phyloP scores from a whole-genome alignment of 2,329 filamentous ascomycete genomes.

The Cryphonectria nitschkei region DNA sequence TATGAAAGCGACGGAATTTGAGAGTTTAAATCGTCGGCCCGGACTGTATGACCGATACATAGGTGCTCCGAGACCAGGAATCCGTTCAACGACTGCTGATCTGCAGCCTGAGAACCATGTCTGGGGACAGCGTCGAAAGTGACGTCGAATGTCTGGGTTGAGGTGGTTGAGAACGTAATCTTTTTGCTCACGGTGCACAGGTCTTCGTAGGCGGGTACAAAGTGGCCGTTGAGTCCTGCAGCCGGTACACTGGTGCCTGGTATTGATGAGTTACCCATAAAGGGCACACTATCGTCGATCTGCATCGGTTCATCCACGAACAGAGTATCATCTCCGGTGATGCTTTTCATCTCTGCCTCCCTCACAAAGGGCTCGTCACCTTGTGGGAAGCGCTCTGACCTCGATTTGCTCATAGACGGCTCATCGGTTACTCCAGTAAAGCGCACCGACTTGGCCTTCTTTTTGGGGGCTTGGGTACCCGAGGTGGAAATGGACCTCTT shows the following conservation, averaged over 20 bases:
- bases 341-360: slow-evolving; percentile 10
- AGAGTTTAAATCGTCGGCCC: slow-evolving; percentile 33
- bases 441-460: slow-evolving; percentile 44
- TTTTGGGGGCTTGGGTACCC: slow-evolving; percentile 29
- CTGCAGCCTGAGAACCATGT: slow-evolving; percentile 16
- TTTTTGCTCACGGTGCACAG: slow-evolving; percentile 32
- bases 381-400: slow-evolving; percentile 13
- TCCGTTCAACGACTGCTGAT: slow-evolving; percentile 31
- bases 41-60: slow-evolving; percentile 36
- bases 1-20: slow-evolving; percentile 28
- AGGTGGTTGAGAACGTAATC: slow-evolving; percentile 21
- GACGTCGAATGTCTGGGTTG: slow-evolving; percentile 30
- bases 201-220: slow-evolving; percentile 20
- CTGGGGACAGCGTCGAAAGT: slow-evolving; percentile 35
- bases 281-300: slow-evolving; percentile 25
- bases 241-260: slow-evolving; percentile 16
- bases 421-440: slow-evolving; percentile 37
- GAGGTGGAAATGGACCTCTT: slow-evolving; percentile 19
- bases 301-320: slow-evolving; percentile 34
- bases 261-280: not conserved
- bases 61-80: slow-evolving; percentile 36
- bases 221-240: slow-evolving; percentile 22
- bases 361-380: not conserved
- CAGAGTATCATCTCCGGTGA: slow-evolving; percentile 19
- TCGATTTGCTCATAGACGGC: not conserved